Conservation (phyloP, 495 filamentous ascomycete genomes). For the Penicillium maclennaniae region DNA sequence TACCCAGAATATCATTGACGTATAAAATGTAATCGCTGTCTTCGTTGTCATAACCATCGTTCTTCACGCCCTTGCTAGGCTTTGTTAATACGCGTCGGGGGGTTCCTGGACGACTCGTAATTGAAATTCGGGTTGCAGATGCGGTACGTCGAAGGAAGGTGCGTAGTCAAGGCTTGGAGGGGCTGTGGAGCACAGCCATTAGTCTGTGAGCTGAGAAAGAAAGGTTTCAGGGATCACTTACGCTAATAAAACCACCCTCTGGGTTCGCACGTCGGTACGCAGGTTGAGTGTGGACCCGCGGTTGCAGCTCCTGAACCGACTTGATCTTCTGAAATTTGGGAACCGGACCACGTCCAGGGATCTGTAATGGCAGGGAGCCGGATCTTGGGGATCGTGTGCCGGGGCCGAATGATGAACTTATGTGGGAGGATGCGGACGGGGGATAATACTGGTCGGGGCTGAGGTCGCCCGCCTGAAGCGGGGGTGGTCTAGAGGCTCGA, state of each 20-base stretch:
- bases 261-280: constrained; percentile 91
- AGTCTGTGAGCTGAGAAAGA: not conserved
- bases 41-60: constrained; percentile 98
- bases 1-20: constrained; percentile 97
- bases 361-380: constrained; percentile 40
- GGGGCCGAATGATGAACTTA: constrained; percentile 66
- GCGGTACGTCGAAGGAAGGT: constrained; percentile 91
- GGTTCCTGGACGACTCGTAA: constrained; percentile 98
- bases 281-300: constrained; percentile 80
- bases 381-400: constrained; percentile 72
- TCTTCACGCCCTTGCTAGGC: constrained; percentile 97
- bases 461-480: constrained; percentile 62
- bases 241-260: constrained; percentile 97
- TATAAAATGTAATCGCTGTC: constrained; percentile 99
- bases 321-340: constrained; percentile 82
- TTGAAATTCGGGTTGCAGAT: constrained; percentile 99
- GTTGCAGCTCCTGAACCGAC: constrained; percentile 68
- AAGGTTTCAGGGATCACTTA: constrained; percentile 43
- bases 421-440: constrained; percentile 60
- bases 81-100: constrained; percentile 97
- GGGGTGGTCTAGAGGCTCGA: constrained; percentile 54
- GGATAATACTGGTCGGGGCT: constrained; percentile 66
- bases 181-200: constrained; percentile 54
- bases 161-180: constrained; percentile 89
- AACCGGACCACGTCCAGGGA: constrained; percentile 64